Base-by-base conservation (phyloP, 1,284 basidiomycete species). In the Austroboletus niveus region DNA sequence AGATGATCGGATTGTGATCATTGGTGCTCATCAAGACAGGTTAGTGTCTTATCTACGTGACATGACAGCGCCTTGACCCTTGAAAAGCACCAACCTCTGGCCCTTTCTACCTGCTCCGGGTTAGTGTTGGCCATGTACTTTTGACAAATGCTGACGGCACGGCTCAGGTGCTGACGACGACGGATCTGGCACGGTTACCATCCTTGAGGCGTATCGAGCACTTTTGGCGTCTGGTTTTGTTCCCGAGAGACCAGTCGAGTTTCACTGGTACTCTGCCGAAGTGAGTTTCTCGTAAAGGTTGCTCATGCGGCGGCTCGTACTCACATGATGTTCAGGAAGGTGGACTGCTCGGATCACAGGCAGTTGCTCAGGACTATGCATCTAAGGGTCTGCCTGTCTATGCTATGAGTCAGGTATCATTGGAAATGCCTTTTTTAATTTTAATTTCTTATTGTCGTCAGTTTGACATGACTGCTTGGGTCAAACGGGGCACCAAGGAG, bases 391-490 rank as follows among this genome's bases (percentile, higher is more conserved):
- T 79, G 45, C 81, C 87, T 58, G 89, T 98, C 52, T 75, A 87
- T 64, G 93, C 88, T 40, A 97, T 97, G 94, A 85, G 92, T 60
- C 88, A 92, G 78, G 87, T 89, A 72, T 46, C 45, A 42, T 57
- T 55, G 43, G 24, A 40, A 34, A 11, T n/a, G 3, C 30, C 8
- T 36, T 20, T 11, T n/a, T 29, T 7, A n/a, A n/a, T n/a, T n/a
- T n/a, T n/a, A 5, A 20, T 31, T 22, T 0, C 53, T 60, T 36
- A 65, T 20, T 11, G 30, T 29, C 15, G 11, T 48, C 35, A 90
- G 87, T 94, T 92, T 70, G 93, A 95, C 69, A 95, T 96, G 91
- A 94, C 92, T 41, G 96, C 95, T 52, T 99, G 92, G 87, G 92
- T 99, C 61, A 96, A 96, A 81, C 71, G 75, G 57, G 95, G 94